These are phyloP conservation scores for Aristolochia californica DNA, from an alignment of 164 flowering plant species.

Conservation along the genomic window DNA sequence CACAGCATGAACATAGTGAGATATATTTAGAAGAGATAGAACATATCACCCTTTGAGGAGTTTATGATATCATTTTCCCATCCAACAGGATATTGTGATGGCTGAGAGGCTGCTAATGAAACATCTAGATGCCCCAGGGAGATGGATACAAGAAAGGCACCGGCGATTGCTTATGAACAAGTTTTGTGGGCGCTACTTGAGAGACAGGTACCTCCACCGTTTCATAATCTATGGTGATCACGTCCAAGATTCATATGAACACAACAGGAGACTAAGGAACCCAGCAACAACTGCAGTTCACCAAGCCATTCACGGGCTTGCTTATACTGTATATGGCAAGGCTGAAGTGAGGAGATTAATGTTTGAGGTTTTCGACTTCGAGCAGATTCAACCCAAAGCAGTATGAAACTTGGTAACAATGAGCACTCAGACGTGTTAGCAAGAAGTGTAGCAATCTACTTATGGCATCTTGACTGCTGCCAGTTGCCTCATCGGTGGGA, in stretches of 20 bases:
- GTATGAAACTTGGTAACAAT: constrained; percentile 16
- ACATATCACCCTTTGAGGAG: not conserved
- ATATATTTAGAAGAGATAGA: not conserved
- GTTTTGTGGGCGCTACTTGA: constrained; percentile 80
- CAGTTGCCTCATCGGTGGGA: too few relatives aligned
- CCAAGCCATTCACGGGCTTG: constrained; percentile 89
- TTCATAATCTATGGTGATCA: constrained; percentile 63
- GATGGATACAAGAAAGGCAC: constrained; percentile 80
- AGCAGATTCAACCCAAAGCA: constrained; percentile 84
- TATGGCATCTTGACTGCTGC: too few relatives aligned
- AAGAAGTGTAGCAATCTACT: too few relatives aligned
- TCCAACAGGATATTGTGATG: constrained; percentile 80
- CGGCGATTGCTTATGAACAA: constrained; percentile 83
- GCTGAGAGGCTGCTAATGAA: constrained; percentile 94
- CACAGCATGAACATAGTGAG: too few relatives aligned
- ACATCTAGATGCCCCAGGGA: constrained; percentile 96
- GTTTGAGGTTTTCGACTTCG: constrained; percentile 98
- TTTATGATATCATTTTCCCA: not conserved
- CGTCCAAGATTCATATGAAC: constrained; percentile 74
- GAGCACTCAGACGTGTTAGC: not conserved
- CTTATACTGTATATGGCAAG: constrained; percentile 82
- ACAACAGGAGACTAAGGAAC: constrained; percentile 76
- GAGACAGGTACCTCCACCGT: constrained; percentile 77
- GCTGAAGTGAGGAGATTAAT: constrained; percentile 90
- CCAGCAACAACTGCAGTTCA: constrained; percentile 88